Evolutionary conservation across 768 basidiomycete genomes (phyloP).

Genomic region (Leucocoprinus leucothites): DNA sequence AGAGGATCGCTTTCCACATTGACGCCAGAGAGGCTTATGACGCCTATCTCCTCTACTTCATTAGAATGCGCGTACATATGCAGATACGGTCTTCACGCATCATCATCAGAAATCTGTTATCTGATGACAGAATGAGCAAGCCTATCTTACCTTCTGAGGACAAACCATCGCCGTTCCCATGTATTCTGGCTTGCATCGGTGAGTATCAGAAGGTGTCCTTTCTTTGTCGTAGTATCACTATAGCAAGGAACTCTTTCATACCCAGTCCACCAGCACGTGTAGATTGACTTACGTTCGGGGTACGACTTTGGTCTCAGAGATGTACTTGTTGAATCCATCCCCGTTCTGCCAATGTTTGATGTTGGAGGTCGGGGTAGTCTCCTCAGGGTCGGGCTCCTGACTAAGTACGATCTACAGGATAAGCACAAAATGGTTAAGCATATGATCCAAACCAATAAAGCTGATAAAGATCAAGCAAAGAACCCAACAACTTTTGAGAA

Average conservation of each 20-base stretch:
- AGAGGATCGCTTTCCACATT: conserved; percentile 84
- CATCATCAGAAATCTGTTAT: no score
- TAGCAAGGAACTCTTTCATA: background rate
- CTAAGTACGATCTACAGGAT: conserved; percentile 80
- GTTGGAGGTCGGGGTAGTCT: no score
- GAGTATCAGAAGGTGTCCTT: conserved; percentile 78
- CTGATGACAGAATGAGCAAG: conserved; percentile 1
- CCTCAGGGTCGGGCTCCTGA: conserved; percentile 68
- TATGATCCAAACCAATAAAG: background rate
- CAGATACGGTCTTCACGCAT: conserved; percentile 72
- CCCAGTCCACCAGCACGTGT: conserved; percentile 1
- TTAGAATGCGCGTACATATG: conserved; percentile 82
- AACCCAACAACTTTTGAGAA: no score
- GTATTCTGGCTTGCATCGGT: conserved; percentile 73
- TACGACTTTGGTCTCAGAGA: conserved; percentile 69
- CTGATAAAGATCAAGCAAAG: background rate
- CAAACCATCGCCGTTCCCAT: conserved; percentile 88
- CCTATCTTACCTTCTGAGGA: conserved; percentile 67
- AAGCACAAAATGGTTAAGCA: no score
- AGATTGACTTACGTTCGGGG: conserved; percentile 57
- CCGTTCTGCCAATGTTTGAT: no score
- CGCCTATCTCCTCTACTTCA: conserved; percentile 78
- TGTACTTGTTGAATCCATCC: conserved; percentile 41
- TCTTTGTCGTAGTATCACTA: conserved; percentile 83
- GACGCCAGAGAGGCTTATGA: conserved; percentile 81